These are phyloP conservation scores for Pseudognaphalium luteoalbum DNA, from an alignment of 129 eudicot genomes.

Conservation along the genomic window DNA sequence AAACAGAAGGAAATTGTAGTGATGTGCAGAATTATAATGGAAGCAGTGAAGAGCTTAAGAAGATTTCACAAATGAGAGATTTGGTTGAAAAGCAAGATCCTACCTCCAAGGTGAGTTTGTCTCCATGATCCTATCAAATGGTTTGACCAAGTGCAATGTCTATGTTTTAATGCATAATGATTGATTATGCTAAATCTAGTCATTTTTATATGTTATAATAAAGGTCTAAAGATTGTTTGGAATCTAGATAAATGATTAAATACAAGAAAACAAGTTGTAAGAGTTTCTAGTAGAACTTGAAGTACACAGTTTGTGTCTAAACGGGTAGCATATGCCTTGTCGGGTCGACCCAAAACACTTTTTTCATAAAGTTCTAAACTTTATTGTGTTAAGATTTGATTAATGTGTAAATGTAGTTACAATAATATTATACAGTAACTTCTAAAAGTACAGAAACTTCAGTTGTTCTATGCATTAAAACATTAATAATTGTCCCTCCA, in stretches of 20 bases:
- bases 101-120: conserved; percentile 46
- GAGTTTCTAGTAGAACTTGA: too few relatives aligned
- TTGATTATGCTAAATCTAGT: conserved; percentile 4
- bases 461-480: too few relatives aligned
- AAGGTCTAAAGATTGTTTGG: background rate
- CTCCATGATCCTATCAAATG: too few relatives aligned
- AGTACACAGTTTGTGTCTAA: background rate
- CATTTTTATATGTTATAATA: background rate
- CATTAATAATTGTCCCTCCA: too few relatives aligned
- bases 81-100: conserved; percentile 56
- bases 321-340: background rate
- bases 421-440: background rate
- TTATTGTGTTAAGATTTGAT: background rate
- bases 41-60: conserved; percentile 40
- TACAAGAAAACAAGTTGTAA: too few relatives aligned
- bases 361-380: background rate
- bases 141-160: background rate
- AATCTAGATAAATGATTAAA: too few relatives aligned
- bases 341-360: background rate
- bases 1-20: background rate
- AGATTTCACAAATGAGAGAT: conserved; percentile 49
- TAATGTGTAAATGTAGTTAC: background rate
- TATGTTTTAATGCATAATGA: conserved; percentile 7
- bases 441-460: too few relatives aligned
- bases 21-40: background rate